Evolutionary conservation across 139 green algal genomes (phyloP).

Genomic region (Nannochloris sp.): DNA sequence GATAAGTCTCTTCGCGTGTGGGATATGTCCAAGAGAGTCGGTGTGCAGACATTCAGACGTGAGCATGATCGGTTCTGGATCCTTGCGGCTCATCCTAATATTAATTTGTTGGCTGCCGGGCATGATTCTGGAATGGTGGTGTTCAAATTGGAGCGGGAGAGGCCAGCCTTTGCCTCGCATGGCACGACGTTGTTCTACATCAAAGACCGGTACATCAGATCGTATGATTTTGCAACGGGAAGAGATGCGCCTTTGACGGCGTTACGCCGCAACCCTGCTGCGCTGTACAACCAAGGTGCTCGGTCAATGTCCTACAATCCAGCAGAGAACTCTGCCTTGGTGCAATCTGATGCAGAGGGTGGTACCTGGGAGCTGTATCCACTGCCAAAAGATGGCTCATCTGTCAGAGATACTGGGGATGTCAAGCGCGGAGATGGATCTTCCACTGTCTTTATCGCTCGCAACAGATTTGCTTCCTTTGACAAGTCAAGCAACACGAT

Average conservation of each 20-base stretch:
- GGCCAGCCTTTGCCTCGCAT: slow-evolving; percentile 81
- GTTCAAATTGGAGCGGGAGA: slow-evolving; percentile 99
- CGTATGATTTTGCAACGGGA: slow-evolving; percentile 77
- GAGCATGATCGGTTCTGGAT: slow-evolving; percentile 97
- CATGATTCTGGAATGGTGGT: slow-evolving; percentile 99
- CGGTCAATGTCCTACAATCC: slow-evolving; percentile 91
- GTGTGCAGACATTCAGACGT: slow-evolving; percentile 92
- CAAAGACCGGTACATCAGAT: slow-evolving; percentile 93
- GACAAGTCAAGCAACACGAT: slow-evolving; percentile 75
- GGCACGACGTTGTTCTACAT: slow-evolving; percentile 88
- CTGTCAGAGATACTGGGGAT: slow-evolving; percentile 49
- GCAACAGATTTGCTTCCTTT: slow-evolving; percentile 96
- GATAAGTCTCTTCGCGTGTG: slow-evolving; percentile 98
- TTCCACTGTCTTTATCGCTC: slow-evolving; percentile 91
- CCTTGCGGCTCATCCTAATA: slow-evolving; percentile 88
- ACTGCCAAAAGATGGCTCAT: slow-evolving; percentile 73
- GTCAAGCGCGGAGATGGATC: slow-evolving; percentile 67
- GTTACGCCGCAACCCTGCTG: slow-evolving; percentile 53
- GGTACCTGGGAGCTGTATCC: slow-evolving; percentile 93
- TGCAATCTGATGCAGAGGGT: slow-evolving; percentile 84
- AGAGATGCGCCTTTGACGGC: slow-evolving; percentile 87
- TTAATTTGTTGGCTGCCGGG: slow-evolving; percentile 97
- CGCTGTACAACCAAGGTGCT: slow-evolving; percentile 30
- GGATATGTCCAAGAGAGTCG: slow-evolving; percentile 97
- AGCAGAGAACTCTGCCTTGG: slow-evolving; percentile 89